Percentiles rank a stretch among this genome's conserved stretches.
Evolutionary conservation across 768 basidiomycete species (phyloP).

Genomic region (Rhizopogon vesiculosus): DNA sequence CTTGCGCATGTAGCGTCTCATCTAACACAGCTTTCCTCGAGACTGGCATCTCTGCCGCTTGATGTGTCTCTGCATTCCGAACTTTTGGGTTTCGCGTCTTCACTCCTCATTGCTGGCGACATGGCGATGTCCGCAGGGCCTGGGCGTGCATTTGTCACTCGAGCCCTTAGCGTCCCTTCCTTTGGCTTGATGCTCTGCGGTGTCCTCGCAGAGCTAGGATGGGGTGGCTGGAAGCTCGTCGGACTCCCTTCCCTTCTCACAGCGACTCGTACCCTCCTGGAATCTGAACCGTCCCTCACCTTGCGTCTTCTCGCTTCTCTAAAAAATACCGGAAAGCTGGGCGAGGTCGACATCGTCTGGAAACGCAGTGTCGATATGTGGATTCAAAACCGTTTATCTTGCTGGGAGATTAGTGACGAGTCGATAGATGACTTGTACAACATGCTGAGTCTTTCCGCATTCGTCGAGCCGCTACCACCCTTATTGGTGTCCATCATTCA

Average conservation of each 20-base stretch:
- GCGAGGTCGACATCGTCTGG: slow-evolving; percentile 55
- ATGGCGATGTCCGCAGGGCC: slow-evolving; percentile 29
- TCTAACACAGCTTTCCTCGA: slow-evolving; percentile 29
- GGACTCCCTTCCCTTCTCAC: slow-evolving; percentile 57
- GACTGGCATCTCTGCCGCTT: slow-evolving; percentile 23
- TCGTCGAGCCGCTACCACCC: slow-evolving; percentile 42
- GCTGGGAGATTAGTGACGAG: slow-evolving; percentile 35
- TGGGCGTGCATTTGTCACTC: slow-evolving; percentile 45
- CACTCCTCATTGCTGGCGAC: slow-evolving; percentile 38
- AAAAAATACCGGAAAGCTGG: slow-evolving; percentile 42
- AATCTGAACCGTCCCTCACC: slow-evolving; percentile 36
- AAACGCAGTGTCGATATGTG: slow-evolving; percentile 47
- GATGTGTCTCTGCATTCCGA: slow-evolving; percentile 21
- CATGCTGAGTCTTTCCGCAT: slow-evolving; percentile 46
- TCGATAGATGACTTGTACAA: slow-evolving; percentile 50
- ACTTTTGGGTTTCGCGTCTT: slow-evolving; percentile 27
- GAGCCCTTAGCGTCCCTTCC: slow-evolving; percentile 17
- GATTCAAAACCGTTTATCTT: slow-evolving; percentile 37
- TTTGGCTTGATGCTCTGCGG: slow-evolving; percentile 57
- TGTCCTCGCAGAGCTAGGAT: slow-evolving; percentile 56
- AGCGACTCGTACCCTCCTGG: slow-evolving; percentile 41
- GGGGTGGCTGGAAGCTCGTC: slow-evolving; percentile 76
- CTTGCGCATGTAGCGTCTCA: slow-evolving; percentile 28
- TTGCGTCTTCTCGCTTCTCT: slow-evolving; percentile 50
- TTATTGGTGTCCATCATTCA: slow-evolving; percentile 43